Conservation (phyloP, 495 filamentous ascomycete genomes). For the Penicillium nucicola region DNA sequence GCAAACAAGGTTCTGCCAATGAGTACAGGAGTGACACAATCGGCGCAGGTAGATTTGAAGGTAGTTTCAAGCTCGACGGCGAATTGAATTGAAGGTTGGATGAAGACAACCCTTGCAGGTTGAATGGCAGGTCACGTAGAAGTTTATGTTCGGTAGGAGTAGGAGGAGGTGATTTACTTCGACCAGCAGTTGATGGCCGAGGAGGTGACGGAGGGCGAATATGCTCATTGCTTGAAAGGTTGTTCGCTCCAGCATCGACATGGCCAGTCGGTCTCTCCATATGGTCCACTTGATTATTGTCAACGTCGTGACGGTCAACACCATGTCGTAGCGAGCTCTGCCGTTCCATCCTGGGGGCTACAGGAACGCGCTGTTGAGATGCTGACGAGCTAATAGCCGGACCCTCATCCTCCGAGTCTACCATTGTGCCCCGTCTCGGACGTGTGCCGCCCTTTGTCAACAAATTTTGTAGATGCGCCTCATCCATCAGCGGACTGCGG, state of each 20-base stretch:
- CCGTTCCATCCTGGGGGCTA: constrained; percentile 17
- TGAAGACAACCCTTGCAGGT: constrained; percentile 89
- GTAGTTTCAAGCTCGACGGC: constrained; percentile 65
- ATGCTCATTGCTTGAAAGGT: constrained; percentile 16
- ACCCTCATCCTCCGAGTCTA: constrained; percentile 40
- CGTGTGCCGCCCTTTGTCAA: constrained; percentile 25
- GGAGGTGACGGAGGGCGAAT: constrained; percentile 12
- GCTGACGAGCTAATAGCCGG: constrained; percentile 45
- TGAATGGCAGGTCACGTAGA: constrained; percentile 88
- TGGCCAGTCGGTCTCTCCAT: constrained; percentile 14
- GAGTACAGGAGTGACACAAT: constrained; percentile 85
- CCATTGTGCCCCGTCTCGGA: constrained; percentile 16
- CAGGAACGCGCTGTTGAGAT: constrained; percentile 31
- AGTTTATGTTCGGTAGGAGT: constrained; percentile 66
- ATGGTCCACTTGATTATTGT: constrained; percentile 15
- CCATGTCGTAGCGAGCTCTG: constrained; percentile 27
- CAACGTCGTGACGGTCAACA: constrained; percentile 17
- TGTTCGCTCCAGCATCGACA: constrained; percentile 14
- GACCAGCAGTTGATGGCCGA: constrained; percentile 8
- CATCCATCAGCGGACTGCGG: constrained; percentile 40
- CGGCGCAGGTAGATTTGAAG: constrained; percentile 73
- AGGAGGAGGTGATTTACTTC: constrained; percentile 46
- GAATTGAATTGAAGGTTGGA: constrained; percentile 73
- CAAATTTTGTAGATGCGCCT: constrained; percentile 36
- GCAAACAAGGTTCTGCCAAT: constrained; percentile 85